These are phyloP conservation scores for Juglanconis oblonga DNA, from an alignment of 2,329 filamentous ascomycete genomes.

Conservation along the genomic window DNA sequence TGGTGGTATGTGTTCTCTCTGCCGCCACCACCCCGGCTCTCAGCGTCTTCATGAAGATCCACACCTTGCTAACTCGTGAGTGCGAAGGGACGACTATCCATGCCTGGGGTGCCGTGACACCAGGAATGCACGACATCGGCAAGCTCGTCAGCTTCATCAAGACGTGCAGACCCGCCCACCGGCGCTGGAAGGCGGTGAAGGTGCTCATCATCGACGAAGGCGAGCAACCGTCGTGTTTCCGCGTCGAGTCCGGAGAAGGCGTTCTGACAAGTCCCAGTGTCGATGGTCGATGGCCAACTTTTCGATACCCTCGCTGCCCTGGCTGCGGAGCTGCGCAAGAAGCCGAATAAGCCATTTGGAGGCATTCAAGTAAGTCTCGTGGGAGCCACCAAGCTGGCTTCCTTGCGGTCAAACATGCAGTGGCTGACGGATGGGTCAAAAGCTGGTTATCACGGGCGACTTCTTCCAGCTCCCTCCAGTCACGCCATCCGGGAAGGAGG, in stretches of 20 bases:
- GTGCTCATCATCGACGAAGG: conserved; percentile 67
- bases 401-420: too few relatives aligned
- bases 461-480: conserved; percentile 79
- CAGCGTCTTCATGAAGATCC: too few relatives aligned
- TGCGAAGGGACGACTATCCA: conserved; percentile 58
- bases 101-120: conserved; percentile 70
- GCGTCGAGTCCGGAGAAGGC: not conserved
- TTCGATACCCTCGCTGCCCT: conserved; percentile 75
- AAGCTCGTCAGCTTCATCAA: conserved; percentile 72
- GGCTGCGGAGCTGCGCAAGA: conserved; percentile 61
- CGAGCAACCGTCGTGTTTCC: not conserved
- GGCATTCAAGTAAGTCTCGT: conserved; percentile 51
- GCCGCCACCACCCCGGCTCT: too few relatives aligned
- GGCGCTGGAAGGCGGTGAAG: conserved; percentile 68
- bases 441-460: conserved; percentile 72
- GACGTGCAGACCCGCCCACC: conserved; percentile 64
- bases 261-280: conserved; percentile 42
- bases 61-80: not conserved
- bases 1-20: conserved; percentile 44
- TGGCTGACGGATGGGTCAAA: not conserved
- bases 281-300: conserved; percentile 75
- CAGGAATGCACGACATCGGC: conserved; percentile 68
- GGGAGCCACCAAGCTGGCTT: too few relatives aligned
- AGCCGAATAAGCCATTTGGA: conserved; percentile 67
- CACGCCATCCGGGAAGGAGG: conserved; percentile 54